phyloP scores from a whole-genome alignment of 148 eudicot genomes.

The Simmondsia chinensis region DNA sequence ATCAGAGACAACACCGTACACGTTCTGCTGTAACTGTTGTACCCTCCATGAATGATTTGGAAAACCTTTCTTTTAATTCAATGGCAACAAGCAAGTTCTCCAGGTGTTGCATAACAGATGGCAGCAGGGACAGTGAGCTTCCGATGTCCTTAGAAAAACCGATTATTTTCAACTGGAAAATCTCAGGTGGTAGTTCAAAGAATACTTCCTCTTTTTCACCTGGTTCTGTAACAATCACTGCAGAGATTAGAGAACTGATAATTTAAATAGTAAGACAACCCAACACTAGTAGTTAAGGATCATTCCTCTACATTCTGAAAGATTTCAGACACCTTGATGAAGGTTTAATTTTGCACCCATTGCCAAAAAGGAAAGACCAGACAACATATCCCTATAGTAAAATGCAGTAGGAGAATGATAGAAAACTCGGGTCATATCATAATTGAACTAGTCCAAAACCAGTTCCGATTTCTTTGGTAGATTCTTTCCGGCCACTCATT shows the following conservation, averaged over 20 bases:
- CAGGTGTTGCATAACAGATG: conserved; percentile 85
- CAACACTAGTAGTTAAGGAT: no score
- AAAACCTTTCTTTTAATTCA: conserved; percentile 61
- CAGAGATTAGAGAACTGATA: neutral
- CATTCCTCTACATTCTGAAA: no score
- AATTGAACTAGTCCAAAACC: no score
- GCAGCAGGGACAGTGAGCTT: conserved; percentile 85
- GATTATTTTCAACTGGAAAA: conserved; percentile 73
- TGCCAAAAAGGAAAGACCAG: no score
- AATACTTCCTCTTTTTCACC: conserved; percentile 82
- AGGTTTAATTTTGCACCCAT: no score
- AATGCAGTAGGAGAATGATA: no score
- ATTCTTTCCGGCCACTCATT: no score
- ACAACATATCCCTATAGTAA: no score
- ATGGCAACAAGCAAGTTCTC: conserved; percentile 89
- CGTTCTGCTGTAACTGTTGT: conserved; percentile 41
- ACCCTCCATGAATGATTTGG: conserved; percentile 75
- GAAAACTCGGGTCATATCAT: no score
- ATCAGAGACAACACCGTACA: conserved; percentile 36
- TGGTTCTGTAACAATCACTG: conserved; percentile 29
- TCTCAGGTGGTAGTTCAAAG: conserved; percentile 86
- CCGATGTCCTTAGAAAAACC: conserved; percentile 92
- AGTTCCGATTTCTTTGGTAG: no score
- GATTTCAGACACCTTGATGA: no score
- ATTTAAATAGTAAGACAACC: neutral